A percentile compares a stretch with the other conserved stretches of the same genome.
Conservation (phyloP, 106 monocot genomes). For the Dendrobium chrysotoxum region DNA sequence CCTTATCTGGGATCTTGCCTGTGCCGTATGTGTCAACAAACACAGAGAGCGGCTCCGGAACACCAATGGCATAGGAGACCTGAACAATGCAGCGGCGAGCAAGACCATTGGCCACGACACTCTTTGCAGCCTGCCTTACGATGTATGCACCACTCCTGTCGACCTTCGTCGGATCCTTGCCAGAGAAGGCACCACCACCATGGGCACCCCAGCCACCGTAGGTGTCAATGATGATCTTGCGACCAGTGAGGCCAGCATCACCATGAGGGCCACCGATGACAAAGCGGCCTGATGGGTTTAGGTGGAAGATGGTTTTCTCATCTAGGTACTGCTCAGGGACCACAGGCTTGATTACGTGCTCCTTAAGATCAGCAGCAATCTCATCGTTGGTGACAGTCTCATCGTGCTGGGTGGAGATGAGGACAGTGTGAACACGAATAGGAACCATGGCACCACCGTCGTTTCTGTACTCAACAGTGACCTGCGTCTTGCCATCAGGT, state of each 20-base stretch:
- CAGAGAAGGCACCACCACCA: conserved; percentile 54
- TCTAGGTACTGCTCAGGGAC: conserved; percentile 48
- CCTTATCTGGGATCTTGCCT: conserved; percentile 49
- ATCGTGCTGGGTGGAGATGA: conserved; percentile 66
- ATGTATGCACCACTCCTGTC: conserved; percentile 51
- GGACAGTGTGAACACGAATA: conserved; percentile 50
- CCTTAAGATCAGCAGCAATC: conserved; percentile 46
- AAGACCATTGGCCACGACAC: conserved; percentile 46
- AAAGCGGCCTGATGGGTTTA: conserved; percentile 54
- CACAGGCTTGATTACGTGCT: conserved; percentile 52
- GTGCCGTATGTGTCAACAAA: conserved; percentile 60
- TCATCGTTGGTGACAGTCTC: conserved; percentile 59
- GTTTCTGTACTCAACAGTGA: conserved; percentile 45
- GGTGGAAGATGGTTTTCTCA: conserved; percentile 63
- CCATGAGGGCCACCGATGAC: conserved; percentile 60
- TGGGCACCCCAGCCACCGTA: conserved; percentile 57
- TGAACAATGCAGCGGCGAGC: conserved; percentile 57
- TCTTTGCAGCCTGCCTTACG: conserved; percentile 53
- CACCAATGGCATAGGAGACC: conserved; percentile 53
- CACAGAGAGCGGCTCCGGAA: conserved; percentile 53
- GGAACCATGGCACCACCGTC: conserved; percentile 51
- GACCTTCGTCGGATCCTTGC: conserved; percentile 59
- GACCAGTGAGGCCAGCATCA: conserved; percentile 53
- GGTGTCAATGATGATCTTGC: conserved; percentile 64
- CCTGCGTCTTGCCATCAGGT: conserved; percentile 59